Conservation (phyloP, 169 alveolate species). For the Plasmodium coatneyi region DNA sequence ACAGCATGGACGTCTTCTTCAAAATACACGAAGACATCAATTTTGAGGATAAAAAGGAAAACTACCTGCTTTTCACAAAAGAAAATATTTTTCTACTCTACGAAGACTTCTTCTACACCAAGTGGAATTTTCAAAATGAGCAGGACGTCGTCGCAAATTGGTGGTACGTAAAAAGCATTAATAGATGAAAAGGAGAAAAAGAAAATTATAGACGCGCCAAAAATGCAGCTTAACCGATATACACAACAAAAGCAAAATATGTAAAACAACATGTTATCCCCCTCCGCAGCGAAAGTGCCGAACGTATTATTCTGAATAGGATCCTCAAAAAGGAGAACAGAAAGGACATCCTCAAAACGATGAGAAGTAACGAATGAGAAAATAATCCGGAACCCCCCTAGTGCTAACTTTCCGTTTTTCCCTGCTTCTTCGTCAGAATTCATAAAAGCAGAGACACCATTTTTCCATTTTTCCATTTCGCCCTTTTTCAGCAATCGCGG, state of each 20-base stretch:
- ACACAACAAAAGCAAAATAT: background rate
- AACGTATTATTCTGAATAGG: conserved; percentile 51
- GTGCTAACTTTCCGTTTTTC: background rate
- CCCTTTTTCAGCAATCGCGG: conserved; percentile 13
- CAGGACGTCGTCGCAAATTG: conserved; percentile 48
- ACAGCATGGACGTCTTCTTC: conserved; percentile 52
- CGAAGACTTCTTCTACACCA: conserved; percentile 47
- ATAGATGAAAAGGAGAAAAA: background rate
- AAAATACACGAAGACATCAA: conserved; percentile 67
- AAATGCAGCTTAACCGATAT: background rate
- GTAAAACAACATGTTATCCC: background rate
- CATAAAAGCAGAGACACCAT: background rate
- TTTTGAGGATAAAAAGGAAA: conserved; percentile 61
- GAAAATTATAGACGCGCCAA: background rate
- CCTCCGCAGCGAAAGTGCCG: conserved; percentile 34
- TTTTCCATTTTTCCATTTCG: background rate
- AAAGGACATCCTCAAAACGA: conserved; percentile 34
- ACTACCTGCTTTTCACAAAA: conserved; percentile 41
- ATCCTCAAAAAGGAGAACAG: conserved; percentile 52
- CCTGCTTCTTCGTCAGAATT: background rate
- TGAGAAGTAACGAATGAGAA: conserved; percentile 41
- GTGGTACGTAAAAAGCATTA: conserved; percentile 25
- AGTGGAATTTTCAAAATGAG: conserved; percentile 52
- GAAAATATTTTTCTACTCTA: conserved; percentile 66
- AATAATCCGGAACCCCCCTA: background rate